These are phyloP conservation scores for Melampsora americana DNA, from an alignment of 1,284 basidiomycete genomes.

Conservation along the genomic window DNA sequence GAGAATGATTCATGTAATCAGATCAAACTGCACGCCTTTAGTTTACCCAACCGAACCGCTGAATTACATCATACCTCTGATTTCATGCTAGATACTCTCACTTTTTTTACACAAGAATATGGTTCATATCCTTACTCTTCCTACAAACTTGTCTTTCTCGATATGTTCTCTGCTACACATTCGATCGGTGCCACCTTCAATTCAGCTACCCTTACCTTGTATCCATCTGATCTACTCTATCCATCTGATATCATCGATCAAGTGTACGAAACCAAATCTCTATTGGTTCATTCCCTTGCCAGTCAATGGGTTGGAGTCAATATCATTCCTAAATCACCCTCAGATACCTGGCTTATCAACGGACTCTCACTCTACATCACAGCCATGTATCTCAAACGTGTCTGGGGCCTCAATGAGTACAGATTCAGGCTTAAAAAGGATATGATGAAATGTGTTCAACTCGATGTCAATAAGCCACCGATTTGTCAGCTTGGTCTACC, in stretches of 20 bases:
- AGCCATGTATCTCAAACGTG: constrained; percentile 77
- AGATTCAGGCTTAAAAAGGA: constrained; percentile 93
- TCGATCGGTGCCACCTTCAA: constrained; percentile 70
- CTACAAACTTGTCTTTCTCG: constrained; percentile 93
- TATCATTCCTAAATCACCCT: constrained; percentile 88
- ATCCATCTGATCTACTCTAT: constrained; percentile 79
- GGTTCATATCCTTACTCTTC: constrained; percentile 96
- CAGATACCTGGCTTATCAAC: constrained; percentile 93
- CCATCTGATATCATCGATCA: constrained; percentile 89
- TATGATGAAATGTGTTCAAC: constrained; percentile 84
- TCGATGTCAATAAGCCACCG: constrained; percentile 85
- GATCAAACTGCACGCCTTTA: constrained; percentile 87
- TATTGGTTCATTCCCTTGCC: constrained; percentile 80
- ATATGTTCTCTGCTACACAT: constrained; percentile 62
- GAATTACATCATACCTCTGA: constrained; percentile 65
- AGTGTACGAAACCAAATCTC: constrained; percentile 82
- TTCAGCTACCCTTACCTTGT: constrained; percentile 75
- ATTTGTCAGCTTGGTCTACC: constrained; percentile 86
- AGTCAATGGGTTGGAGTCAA: constrained; percentile 98
- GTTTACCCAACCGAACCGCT: constrained; percentile 77
- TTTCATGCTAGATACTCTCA: constrained; percentile 82
- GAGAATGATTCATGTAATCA: constrained; percentile 56
- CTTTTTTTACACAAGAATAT: constrained; percentile 84
- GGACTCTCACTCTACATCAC: constrained; percentile 88
- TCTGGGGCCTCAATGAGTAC: constrained; percentile 96